Conservation (phyloP, 768 basidiomycete genomes). For the Candolleomyces efflorescens region DNA sequence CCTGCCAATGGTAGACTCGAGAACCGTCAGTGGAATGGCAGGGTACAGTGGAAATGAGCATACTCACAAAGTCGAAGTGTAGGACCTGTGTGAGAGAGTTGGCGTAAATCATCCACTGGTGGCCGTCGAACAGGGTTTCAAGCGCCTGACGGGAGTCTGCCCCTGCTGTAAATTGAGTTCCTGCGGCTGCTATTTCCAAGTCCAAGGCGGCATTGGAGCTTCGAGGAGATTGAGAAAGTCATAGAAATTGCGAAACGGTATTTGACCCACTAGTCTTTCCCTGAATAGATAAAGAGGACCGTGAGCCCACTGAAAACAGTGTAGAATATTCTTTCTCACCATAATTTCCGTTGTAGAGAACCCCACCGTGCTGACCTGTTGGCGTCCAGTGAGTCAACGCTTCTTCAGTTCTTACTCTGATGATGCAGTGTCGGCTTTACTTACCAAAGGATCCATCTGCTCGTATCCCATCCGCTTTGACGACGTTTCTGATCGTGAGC, state of each 20-base stretch:
- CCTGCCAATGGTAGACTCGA: slow-evolving; percentile 56
- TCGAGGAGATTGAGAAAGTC: not conserved
- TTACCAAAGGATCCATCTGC: slow-evolving; percentile 47
- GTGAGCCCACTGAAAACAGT: not conserved
- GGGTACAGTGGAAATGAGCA: not conserved
- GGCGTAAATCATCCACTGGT: slow-evolving; percentile 67
- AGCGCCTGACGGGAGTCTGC: slow-evolving; percentile 42
- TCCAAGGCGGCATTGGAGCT: slow-evolving; percentile 61
- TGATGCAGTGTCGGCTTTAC: not conserved
- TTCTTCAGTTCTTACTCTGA: not conserved
- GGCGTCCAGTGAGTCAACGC: not conserved
- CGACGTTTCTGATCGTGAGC: slow-evolving; percentile 41
- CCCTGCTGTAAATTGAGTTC: slow-evolving; percentile 52
- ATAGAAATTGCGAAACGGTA: not conserved
- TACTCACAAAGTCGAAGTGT: slow-evolving; percentile 71
- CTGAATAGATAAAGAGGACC: slow-evolving; percentile 15
- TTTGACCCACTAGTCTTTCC: slow-evolving; percentile 39
- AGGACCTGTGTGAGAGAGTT: slow-evolving; percentile 52
- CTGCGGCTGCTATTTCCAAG: slow-evolving; percentile 56
- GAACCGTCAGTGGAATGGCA: not conserved
- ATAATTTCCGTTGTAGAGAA: slow-evolving; percentile 74
- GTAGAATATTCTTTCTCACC: slow-evolving; percentile 26
- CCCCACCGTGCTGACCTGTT: slow-evolving; percentile 52
- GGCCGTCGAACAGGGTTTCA: slow-evolving; percentile 51
- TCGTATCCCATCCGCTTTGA: slow-evolving; percentile 58